Conservation (phyloP, 2,329 filamentous ascomycete genomes). For the Cordyceps javanica region DNA sequence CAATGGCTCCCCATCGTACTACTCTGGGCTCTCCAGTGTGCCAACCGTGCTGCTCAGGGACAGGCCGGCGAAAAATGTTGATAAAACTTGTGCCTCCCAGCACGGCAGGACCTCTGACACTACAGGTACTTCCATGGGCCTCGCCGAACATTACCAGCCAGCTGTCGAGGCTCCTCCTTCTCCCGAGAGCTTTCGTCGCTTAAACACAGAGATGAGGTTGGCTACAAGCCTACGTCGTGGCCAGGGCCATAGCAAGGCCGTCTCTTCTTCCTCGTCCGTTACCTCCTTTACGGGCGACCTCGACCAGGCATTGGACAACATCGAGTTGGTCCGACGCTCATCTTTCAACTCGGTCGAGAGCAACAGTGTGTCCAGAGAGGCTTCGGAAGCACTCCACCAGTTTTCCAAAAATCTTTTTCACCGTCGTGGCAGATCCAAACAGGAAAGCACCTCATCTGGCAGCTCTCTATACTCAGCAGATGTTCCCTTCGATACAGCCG, state of each 20-base stretch:
- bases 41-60: constrained; percentile 7
- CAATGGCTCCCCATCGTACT: constrained; percentile 9
- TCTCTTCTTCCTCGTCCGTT: constrained; percentile 51
- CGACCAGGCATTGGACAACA: constrained; percentile 42
- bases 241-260: constrained; percentile 28
- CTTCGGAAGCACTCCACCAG: constrained; percentile 53
- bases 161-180: constrained; percentile 57
- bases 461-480: constrained; percentile 46
- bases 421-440: constrained; percentile 43
- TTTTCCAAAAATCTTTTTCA: constrained; percentile 56
- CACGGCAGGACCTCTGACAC: constrained; percentile 14
- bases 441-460: constrained; percentile 43
- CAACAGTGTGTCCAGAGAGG: constrained; percentile 46
- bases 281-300: constrained; percentile 36
- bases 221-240: constrained; percentile 36
- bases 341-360: constrained; percentile 50
- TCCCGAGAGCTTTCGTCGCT: constrained; percentile 51
- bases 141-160: constrained; percentile 47
- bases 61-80: constrained; percentile 9
- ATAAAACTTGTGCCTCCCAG: constrained; percentile 5
- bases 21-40: constrained; percentile 2
- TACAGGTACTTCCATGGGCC: background rate
- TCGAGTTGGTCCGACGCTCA: constrained; percentile 47
- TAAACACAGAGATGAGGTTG: constrained; percentile 54
- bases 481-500: constrained; percentile 27